A percentile compares a stretch with the other conserved stretches of the same genome.
Evolutionary conservation across 2,329 filamentous ascomycete species (phyloP).

Genomic region (Fusarium sp.): DNA sequence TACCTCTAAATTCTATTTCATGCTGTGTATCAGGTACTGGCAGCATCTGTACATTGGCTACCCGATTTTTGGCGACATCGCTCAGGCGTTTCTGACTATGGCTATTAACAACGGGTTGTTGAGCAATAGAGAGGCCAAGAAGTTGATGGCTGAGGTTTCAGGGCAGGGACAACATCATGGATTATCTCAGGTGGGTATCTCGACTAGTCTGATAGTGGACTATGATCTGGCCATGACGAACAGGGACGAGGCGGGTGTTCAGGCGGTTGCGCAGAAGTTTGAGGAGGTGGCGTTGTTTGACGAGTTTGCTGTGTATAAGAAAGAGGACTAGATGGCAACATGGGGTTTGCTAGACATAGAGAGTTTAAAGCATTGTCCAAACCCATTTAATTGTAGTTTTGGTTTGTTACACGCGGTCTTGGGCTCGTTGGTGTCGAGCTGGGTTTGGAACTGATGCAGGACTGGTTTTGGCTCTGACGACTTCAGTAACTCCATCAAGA

Average conservation of each 20-base stretch:
- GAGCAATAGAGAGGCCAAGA: not conserved
- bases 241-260: not conserved
- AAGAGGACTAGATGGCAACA: not conserved
- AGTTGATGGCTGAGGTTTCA: not conserved
- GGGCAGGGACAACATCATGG: constrained; percentile 1
- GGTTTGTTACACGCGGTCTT: too few species aligned
- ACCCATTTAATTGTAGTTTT: too few species aligned
- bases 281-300: constrained; percentile 21
- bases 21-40: not conserved
- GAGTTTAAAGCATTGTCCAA: too few species aligned
- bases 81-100: constrained; percentile 1
- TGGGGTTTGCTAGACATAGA: constrained; percentile 52
- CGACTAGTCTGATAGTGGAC: constrained; percentile 12
- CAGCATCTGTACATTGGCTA: constrained; percentile 3
- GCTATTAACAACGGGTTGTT: constrained; percentile 11
- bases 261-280: constrained; percentile 16
- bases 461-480: too few species aligned
- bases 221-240: constrained; percentile 1
- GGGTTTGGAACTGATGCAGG: too few species aligned
- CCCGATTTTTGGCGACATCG: not conserved
- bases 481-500: too few species aligned
- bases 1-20: not conserved
- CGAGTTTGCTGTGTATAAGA: constrained; percentile 21
- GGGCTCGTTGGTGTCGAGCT: too few species aligned
- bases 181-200: not conserved